Percentiles rank a stretch among this genome's conserved stretches.
Evolutionary conservation across 2,329 filamentous ascomycete species (phyloP).

Genomic region (Byssothecium circinans): DNA sequence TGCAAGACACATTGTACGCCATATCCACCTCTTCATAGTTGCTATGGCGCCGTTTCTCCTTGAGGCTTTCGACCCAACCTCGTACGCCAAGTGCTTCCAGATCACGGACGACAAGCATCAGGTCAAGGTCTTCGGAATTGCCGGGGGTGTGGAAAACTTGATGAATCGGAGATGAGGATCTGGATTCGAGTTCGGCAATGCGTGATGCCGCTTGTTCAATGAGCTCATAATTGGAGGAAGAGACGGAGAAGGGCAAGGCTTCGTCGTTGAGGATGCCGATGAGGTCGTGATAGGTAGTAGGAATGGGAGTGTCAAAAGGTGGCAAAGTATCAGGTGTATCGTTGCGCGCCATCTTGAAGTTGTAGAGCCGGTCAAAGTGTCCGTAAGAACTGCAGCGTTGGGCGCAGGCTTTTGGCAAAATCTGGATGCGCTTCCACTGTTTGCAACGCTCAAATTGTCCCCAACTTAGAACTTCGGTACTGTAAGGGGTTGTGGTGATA

Average conservation of each 20-base stretch:
- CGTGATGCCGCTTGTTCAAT: neutral
- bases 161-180: neutral
- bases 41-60: neutral
- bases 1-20: neutral
- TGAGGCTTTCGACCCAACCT: slow-evolving; percentile 4
- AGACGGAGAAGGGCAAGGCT: neutral
- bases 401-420: too few relatives aligned
- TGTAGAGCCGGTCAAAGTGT: neutral
- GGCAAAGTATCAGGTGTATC: neutral
- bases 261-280: neutral
- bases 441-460: too few relatives aligned
- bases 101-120: neutral
- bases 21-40: neutral
- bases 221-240: neutral
- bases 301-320: neutral
- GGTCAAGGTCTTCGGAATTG: neutral
- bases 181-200: neutral
- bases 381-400: neutral
- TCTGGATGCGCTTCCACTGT: too few relatives aligned
- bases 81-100: slow-evolving; percentile 2
- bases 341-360: neutral
- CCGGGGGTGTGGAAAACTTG: neutral
- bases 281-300: neutral
- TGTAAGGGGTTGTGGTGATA: too few relatives aligned
- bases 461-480: too few relatives aligned